These are phyloP conservation scores for Debaryomyces psychrophilus DNA, from an alignment of 1,139 yeast species.

Conservation along the genomic window DNA sequence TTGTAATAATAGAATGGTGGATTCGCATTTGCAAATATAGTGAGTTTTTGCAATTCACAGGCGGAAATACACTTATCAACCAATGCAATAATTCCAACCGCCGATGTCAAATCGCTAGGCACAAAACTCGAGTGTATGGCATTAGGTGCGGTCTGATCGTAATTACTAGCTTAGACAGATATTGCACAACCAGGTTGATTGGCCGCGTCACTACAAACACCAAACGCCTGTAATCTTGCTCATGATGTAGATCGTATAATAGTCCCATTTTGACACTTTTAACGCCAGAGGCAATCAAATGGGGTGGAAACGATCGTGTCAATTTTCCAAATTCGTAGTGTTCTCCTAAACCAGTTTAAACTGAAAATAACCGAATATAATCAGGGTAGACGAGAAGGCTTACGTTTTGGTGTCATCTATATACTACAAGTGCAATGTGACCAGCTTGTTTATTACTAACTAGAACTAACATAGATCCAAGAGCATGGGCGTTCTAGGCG, in stretches of 20 bases:
- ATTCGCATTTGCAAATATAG: not conserved
- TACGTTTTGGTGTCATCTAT: constrained; percentile 37
- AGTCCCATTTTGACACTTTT: constrained; percentile 42
- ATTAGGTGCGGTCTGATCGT: no score
- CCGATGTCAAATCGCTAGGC: no score
- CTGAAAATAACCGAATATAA: constrained; percentile 56
- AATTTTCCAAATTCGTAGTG: constrained; percentile 51
- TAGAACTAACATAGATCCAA: not conserved
- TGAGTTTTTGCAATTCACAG: constrained; percentile 5
- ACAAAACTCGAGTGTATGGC: no score
- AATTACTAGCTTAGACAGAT: no score
- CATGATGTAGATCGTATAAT: constrained; percentile 42
- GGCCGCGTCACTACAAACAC: no score
- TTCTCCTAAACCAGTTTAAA: constrained; percentile 53
- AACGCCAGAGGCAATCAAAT: constrained; percentile 23
- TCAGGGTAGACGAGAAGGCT: constrained; percentile 58
- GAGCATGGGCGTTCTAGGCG: no score
- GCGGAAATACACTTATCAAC: no score
- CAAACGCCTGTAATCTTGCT: no score
- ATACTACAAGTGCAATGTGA: constrained; percentile 1
- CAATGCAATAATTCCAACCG: no score
- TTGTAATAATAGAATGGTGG: no score
- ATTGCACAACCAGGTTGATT: no score
- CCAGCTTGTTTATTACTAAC: not conserved
- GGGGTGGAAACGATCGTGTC: constrained; percentile 56